phyloP scores from a whole-genome alignment of 148 eudicot species.

The Cornus kousa region DNA sequence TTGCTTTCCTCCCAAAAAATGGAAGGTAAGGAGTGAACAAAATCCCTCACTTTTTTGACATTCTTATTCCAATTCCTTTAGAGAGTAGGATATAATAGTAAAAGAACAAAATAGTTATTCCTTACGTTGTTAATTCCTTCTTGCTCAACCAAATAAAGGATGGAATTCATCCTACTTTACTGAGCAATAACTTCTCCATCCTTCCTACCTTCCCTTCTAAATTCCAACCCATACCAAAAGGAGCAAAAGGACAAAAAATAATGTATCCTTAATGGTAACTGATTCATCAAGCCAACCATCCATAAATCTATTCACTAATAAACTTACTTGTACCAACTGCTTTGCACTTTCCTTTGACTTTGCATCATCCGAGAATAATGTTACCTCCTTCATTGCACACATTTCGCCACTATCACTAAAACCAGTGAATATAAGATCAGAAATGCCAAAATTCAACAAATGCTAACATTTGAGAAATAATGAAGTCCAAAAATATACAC shows the following conservation, averaged over 20 bases:
- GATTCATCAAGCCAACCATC: neutral
- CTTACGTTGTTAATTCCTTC: too few relatives aligned
- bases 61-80: too few relatives aligned
- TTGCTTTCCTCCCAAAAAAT: too few relatives aligned
- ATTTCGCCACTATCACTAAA: slow-evolving; percentile 91
- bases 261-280: neutral
- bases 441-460: neutral
- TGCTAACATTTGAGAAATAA: neutral
- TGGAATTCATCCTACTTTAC: too few relatives aligned
- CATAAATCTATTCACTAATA: neutral
- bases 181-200: too few relatives aligned
- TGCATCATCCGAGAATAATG: slow-evolving; percentile 83
- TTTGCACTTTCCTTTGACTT: slow-evolving; percentile 97
- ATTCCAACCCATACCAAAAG: neutral
- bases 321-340: slow-evolving; percentile 84
- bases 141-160: too few relatives aligned
- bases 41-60: too few relatives aligned
- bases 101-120: too few relatives aligned
- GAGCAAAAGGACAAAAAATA: neutral
- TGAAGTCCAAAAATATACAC: neutral
- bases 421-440: neutral
- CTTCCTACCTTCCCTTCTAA: too few relatives aligned
- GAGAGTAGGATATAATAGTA: too few relatives aligned
- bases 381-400: slow-evolving; percentile 99
- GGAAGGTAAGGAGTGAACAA: too few relatives aligned